Percentiles rank a stretch among this genome's conserved stretches.
These are phyloP conservation scores for Dactylellina parvicollis DNA, from an alignment of 2,329 filamentous ascomycete species.

Conservation along the genomic window DNA sequence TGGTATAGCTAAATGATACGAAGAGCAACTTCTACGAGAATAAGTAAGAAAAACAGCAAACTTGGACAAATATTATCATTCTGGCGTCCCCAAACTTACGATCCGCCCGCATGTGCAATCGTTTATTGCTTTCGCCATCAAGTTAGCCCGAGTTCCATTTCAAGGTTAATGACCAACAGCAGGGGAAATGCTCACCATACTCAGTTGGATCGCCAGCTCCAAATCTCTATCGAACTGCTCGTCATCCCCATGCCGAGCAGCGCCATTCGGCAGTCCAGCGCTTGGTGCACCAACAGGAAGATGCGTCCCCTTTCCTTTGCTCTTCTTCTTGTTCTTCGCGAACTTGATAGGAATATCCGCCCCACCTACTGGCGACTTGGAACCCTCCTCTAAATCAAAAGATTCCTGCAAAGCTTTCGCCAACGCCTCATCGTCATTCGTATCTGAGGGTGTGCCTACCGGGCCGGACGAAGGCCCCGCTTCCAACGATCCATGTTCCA, in stretches of 20 bases:
- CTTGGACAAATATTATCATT: not conserved
- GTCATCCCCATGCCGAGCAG: constrained; percentile 51
- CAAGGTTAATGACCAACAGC: not conserved
- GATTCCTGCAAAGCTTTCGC: constrained; percentile 46
- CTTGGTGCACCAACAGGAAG: constrained; percentile 7
- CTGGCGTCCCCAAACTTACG: constrained; percentile 8
- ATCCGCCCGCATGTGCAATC: not conserved
- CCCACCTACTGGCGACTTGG: constrained; percentile 64
- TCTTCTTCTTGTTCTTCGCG: constrained; percentile 63
- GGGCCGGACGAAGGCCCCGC: not conserved
- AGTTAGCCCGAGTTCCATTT: not conserved
- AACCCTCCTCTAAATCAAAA: constrained; percentile 62
- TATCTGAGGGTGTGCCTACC: not conserved
- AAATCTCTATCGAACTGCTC: constrained; percentile 68
- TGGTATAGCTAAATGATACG: too few species aligned
- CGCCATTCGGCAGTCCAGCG: not conserved
- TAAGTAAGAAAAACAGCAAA: not conserved
- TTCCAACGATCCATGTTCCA: not conserved
- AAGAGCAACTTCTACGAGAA: not conserved
- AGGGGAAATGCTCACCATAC: constrained; percentile 66
- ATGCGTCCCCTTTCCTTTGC: constrained; percentile 59
- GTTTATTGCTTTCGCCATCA: not conserved
- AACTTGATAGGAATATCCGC: constrained; percentile 67
- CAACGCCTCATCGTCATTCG: constrained; percentile 39
- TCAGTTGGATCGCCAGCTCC: constrained; percentile 70